Percentiles rank a stretch among this genome's conserved stretches.
Evolutionary conservation across 768 basidiomycete species (phyloP).

Genomic region (Leccinum broughii): DNA sequence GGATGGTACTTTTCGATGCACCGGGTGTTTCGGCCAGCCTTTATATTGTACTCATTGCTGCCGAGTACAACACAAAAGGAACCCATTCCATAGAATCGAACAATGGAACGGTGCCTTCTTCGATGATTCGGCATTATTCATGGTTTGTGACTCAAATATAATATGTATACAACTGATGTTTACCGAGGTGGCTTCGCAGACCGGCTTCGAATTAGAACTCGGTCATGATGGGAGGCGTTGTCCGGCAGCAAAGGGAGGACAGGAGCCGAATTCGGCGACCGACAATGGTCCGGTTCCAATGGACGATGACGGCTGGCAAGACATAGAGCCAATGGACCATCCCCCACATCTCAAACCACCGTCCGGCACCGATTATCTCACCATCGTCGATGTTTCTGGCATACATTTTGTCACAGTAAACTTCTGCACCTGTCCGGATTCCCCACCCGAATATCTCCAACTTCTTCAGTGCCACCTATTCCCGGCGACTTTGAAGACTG

Average conservation of each 20-base stretch:
- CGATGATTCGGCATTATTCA: background rate
- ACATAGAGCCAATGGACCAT: background rate
- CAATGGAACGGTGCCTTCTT: background rate
- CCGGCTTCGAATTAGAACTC: background rate
- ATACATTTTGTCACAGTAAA: background rate
- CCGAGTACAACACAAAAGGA: background rate
- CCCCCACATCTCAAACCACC: background rate
- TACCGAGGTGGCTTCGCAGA: background rate
- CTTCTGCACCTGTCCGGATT: background rate
- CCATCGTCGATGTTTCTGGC: background rate
- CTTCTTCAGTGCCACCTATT: background rate
- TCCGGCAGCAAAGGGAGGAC: background rate
- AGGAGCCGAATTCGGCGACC: too few relatives aligned
- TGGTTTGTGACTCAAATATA: background rate
- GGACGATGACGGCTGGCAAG: background rate
- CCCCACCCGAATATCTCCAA: background rate
- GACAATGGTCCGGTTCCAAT: background rate
- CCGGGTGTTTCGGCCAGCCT: background rate
- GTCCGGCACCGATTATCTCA: background rate
- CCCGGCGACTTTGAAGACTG: background rate
- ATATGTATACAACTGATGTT: too few relatives aligned
- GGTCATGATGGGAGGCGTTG: background rate
- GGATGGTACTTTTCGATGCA: background rate
- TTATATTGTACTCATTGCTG: background rate
- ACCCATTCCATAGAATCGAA: background rate